Evolutionary conservation across 495 filamentous ascomycete genomes (phyloP).

Genomic region (Trichoderma asperelloides): DNA sequence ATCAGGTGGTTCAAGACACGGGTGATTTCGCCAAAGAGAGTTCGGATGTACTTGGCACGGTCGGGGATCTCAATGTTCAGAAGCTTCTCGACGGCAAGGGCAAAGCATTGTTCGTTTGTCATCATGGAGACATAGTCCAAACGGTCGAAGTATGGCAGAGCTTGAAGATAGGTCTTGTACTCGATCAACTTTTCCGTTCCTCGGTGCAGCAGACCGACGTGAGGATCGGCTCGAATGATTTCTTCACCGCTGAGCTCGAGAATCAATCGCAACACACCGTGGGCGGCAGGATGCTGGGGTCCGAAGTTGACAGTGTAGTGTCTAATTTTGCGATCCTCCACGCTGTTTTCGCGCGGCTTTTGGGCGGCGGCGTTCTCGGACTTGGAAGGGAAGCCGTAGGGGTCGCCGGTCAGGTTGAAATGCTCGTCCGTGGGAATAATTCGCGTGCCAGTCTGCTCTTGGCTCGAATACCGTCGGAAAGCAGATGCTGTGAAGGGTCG

Average conservation of each 20-base stretch:
- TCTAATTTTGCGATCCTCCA: constrained; percentile 75
- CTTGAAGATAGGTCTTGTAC: constrained; percentile 98
- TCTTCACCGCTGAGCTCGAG: constrained; percentile 96
- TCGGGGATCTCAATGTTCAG: constrained; percentile 95
- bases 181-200: constrained; percentile 99
- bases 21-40: constrained; percentile 94
- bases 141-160: constrained; percentile 96
- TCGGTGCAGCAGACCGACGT: constrained; percentile 92
- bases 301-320: constrained; percentile 99
- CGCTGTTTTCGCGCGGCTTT: constrained; percentile 36
- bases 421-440: constrained; percentile 59
- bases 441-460: constrained; percentile 54
- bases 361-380: constrained; percentile 32
- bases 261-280: constrained; percentile 97
- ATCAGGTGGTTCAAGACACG: constrained; percentile 95
- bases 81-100: constrained; percentile 93
- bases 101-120: constrained; percentile 98
- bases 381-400: constrained; percentile 40
- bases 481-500: constrained; percentile 63
- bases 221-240: constrained; percentile 92
- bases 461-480: constrained; percentile 52
- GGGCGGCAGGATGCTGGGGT: constrained; percentile 96
- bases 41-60: constrained; percentile 94
- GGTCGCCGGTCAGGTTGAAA: constrained; percentile 41
- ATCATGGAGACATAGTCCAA: constrained; percentile 99